Evolutionary conservation across 1,139 yeast genomes (phyloP).

Genomic region (Taphrina flavorubra): DNA sequence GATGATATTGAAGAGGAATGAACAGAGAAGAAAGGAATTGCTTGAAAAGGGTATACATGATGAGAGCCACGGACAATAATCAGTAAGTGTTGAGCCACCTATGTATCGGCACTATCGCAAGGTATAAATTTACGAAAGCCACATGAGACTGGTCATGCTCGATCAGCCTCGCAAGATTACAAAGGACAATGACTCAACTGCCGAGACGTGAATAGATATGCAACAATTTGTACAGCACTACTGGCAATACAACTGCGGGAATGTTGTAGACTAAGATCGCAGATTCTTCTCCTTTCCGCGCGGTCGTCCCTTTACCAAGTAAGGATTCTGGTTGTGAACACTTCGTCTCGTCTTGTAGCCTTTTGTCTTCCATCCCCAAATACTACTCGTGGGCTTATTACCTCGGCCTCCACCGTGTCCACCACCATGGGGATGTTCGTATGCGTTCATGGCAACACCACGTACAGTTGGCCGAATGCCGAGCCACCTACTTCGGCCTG

Average conservation of each 20-base stretch:
- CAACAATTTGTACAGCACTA: not conserved
- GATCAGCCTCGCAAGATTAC: not conserved
- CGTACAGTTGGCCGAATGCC: conserved; percentile 95
- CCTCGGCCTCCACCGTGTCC: conserved; percentile 99
- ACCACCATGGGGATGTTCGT: conserved; percentile 99
- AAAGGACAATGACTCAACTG: too few species aligned
- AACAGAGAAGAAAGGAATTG: conserved; percentile 20
- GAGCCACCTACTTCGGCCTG: conserved; percentile 90
- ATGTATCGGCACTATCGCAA: too few species aligned
- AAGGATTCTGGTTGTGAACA: conserved; percentile 71
- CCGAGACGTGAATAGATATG: not conserved
- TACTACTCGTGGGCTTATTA: conserved; percentile 88
- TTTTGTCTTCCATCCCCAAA: conserved; percentile 93
- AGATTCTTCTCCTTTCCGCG: conserved; percentile 45
- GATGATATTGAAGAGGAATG: conserved; percentile 36
- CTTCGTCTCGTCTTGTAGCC: conserved; percentile 94
- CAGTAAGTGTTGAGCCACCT: too few species aligned
- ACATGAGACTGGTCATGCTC: not conserved
- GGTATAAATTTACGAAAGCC: too few species aligned
- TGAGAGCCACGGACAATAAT: not conserved
- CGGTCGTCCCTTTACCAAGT: conserved; percentile 72
- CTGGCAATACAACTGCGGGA: not conserved
- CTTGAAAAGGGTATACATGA: conserved; percentile 8
- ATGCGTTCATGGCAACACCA: conserved; percentile 98
- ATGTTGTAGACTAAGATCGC: conserved; percentile 11